phyloP scores from a whole-genome alignment of 495 filamentous ascomycete species.

The Xylaria venustula region DNA sequence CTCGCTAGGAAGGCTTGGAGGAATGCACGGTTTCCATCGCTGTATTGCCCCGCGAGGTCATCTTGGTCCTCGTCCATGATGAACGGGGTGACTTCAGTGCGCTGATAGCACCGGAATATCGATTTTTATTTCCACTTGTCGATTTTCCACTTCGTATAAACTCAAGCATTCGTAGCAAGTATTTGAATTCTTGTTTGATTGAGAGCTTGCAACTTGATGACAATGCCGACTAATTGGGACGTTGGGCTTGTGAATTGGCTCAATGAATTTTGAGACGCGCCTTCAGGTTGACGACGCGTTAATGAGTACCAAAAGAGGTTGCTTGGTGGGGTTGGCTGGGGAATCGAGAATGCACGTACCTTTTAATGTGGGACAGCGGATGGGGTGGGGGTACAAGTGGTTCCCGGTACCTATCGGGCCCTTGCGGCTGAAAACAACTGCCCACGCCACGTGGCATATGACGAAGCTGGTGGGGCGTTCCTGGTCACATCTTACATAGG shows the following conservation, averaged over 20 bases:
- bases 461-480: too few species aligned
- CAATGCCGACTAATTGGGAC: too few species aligned
- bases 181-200: too few species aligned
- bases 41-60: constrained; percentile 15
- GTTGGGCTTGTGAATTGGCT: background rate
- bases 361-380: background rate
- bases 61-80: constrained; percentile 24
- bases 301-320: background rate
- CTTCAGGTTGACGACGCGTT: background rate
- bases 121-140: too few species aligned
- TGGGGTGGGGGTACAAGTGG: background rate
- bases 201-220: too few species aligned
- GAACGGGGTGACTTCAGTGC: background rate
- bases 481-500: too few species aligned
- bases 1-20: constrained; percentile 84
- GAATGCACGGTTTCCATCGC: constrained; percentile 82
- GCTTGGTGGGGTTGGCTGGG: background rate
- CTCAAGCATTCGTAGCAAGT: too few species aligned
- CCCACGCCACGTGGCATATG: background rate
- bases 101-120: too few species aligned
- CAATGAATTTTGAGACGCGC: background rate
- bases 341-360: background rate
- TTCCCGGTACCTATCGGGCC: background rate
- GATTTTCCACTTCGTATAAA: too few species aligned
- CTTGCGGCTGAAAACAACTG: background rate